Evolutionary conservation across 2,329 filamentous ascomycete species (phyloP).

Genomic region (Teratosphaeria gauchensis): DNA sequence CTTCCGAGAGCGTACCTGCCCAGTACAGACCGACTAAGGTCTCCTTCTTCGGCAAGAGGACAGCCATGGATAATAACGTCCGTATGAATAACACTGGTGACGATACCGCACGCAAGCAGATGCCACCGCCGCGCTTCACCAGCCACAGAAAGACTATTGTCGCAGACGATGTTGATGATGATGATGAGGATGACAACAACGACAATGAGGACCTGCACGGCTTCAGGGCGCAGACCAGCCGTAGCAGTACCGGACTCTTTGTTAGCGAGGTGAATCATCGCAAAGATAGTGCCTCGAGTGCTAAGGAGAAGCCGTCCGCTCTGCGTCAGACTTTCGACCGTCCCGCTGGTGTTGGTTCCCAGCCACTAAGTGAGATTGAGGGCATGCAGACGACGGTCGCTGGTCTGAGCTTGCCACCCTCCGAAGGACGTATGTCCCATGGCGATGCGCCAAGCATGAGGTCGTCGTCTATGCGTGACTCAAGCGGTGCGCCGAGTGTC

Average conservation of each 20-base stretch:
- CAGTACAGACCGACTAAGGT: neutral
- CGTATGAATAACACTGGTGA: neutral
- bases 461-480: neutral
- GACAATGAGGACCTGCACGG: neutral
- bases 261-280: neutral
- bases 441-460: neutral
- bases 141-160: neutral
- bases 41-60: neutral
- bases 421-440: neutral
- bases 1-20: neutral
- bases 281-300: neutral
- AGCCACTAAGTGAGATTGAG: neutral
- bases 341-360: neutral
- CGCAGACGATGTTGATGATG: neutral
- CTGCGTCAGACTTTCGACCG: neutral
- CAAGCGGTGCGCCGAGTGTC: neutral
- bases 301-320: neutral
- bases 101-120: neutral
- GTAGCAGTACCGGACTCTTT: neutral
- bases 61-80: neutral
- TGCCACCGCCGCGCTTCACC: neutral
- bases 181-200: neutral
- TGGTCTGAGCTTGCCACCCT: neutral
- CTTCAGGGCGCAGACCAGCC: neutral
- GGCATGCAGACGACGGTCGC: neutral